A percentile compares a stretch with the other conserved stretches of the same genome.
Evolutionary conservation across 176 grass and related monocot genomes (phyloP).

Genomic region (Eragrostis curvula): DNA sequence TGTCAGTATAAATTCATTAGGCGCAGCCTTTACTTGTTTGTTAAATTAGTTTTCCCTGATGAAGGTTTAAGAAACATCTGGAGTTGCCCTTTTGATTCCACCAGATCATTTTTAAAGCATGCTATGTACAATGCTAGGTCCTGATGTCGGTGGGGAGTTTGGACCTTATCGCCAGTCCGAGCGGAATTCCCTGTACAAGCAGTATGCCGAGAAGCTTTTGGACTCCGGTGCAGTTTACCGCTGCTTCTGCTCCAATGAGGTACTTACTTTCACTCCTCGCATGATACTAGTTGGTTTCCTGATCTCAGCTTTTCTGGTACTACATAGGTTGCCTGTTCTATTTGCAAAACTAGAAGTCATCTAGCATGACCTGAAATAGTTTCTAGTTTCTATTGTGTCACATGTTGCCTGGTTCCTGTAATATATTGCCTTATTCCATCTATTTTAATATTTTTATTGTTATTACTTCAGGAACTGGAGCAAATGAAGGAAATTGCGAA

Average conservation of each 20-base stretch:
- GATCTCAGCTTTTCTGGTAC: neutral
- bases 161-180: slow-evolving; percentile 94
- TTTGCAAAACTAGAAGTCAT: neutral
- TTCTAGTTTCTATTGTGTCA: neutral
- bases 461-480: slow-evolving; percentile 79
- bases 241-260: slow-evolving; percentile 93
- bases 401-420: neutral
- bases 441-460: neutral
- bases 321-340: neutral
- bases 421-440: neutral
- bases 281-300: neutral
- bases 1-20: neutral
- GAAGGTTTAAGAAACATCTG: neutral
- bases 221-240: slow-evolving; percentile 83
- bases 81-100: neutral
- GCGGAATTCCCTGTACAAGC: slow-evolving; percentile 85
- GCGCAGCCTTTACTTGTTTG: neutral
- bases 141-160: slow-evolving; percentile 77
- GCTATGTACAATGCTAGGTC: slow-evolving; percentile 30
- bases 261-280: slow-evolving; percentile 14
- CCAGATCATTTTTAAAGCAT: neutral
- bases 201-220: slow-evolving; percentile 79
- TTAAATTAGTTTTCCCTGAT: neutral
- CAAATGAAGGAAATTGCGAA: slow-evolving; percentile 97
- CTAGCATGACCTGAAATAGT: neutral